A percentile compares a stretch with the other conserved stretches of the same genome.
Conservation (phyloP, 1,284 basidiomycete genomes). For the Irpex lacteus region DNA sequence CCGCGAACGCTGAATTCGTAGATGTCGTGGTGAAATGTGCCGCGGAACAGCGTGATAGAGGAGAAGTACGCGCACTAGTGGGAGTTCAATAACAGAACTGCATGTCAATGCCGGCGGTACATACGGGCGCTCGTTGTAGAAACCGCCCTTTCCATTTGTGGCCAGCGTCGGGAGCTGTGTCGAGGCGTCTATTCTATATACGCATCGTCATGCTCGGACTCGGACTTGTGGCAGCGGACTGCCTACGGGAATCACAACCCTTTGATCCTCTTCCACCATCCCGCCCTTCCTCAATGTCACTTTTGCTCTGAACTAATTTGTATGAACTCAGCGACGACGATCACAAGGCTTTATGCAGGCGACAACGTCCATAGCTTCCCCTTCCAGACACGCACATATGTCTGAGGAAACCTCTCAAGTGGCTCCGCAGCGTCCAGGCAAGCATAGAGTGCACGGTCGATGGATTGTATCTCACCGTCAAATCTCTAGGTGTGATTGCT, state of each 20-base stretch:
- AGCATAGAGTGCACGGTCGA: neutral
- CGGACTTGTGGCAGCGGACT: neutral
- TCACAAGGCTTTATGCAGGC: neutral
- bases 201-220: neutral
- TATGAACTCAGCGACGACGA: neutral
- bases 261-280: neutral
- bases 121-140: neutral
- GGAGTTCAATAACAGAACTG: neutral
- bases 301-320: neutral
- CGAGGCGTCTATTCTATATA: neutral
- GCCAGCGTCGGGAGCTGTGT: neutral
- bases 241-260: neutral
- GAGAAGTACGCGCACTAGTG: neutral
- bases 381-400: neutral
- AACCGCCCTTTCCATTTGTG: neutral
- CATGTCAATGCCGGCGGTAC: too few relatives aligned
- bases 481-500: constrained; percentile 33
- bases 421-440: constrained; percentile 9
- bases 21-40: neutral
- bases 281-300: neutral
- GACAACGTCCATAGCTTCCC: neutral
- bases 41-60: neutral
- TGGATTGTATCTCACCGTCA: neutral
- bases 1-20: neutral
- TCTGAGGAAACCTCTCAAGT: neutral